These are phyloP conservation scores for Yarrowia sp. DNA, from an alignment of 805 yeast genomes.

Conservation along the genomic window DNA sequence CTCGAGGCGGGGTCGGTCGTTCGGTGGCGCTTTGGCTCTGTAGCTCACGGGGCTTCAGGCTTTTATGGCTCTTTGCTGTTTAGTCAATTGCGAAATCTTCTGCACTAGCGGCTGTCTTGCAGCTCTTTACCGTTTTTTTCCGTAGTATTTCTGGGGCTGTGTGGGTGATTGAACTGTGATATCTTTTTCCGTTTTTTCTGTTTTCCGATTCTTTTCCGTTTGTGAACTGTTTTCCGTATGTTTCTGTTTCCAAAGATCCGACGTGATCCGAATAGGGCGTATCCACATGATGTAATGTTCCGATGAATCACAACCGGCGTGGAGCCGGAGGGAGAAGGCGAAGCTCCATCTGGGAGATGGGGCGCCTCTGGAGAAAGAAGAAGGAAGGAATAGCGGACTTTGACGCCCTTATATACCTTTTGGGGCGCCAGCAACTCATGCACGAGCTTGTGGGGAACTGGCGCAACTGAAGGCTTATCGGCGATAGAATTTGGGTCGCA, in stretches of 20 bases:
- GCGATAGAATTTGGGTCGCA: neutral
- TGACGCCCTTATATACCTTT: neutral
- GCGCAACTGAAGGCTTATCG: slow-evolving; percentile 9
- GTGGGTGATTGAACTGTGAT: neutral
- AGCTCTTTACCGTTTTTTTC: slow-evolving; percentile 11
- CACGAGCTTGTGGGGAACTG: slow-evolving; percentile 4
- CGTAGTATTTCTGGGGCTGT: slow-evolving; percentile 17
- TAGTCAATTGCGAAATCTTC: slow-evolving; percentile 14
- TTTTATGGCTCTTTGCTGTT: slow-evolving; percentile 16
- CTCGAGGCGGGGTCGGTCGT: slow-evolving; percentile 15
- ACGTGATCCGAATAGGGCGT: neutral
- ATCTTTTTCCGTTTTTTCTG: neutral
- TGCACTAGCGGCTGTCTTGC: slow-evolving; percentile 2
- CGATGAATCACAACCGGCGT: slow-evolving; percentile 11
- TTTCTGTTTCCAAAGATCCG: neutral
- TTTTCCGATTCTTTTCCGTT: no score
- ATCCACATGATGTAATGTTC: neutral
- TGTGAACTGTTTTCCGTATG: neutral
- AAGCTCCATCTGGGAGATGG: neutral
- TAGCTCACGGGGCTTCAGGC: slow-evolving; percentile 13
- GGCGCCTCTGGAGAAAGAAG: neutral
- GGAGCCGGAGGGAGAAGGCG: neutral
- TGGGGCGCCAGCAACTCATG: neutral
- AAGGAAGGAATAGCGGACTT: neutral
- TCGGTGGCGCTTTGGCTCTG: slow-evolving; percentile 21